Base-by-base conservation (phyloP, 1,284 basidiomycete species). In the Leucoagaricus sp. region DNA sequence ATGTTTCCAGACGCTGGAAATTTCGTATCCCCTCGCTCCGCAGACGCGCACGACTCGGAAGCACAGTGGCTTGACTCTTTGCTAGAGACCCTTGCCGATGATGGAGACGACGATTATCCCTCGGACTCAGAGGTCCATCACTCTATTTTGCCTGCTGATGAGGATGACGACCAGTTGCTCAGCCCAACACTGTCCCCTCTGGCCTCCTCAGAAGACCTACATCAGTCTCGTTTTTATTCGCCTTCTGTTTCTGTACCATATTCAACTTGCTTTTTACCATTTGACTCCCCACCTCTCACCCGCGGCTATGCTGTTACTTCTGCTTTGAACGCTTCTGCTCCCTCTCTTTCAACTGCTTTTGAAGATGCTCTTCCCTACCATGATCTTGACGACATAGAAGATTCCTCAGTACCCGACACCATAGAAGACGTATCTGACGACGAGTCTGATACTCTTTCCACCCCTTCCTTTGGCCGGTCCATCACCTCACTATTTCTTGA, bases 351-450 rank as follows among this genome's bases (percentile, higher is more conserved):
- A 23, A 63, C 72, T 21, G 70, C 76, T 59, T 82, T 80, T 72
- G 74, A 80, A 65, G 79, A 82, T 65, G 77, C 85, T 46, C 75
- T 87, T 49, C 82, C 86, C 53, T 87, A 85, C 63, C 79, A 76
- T 63, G 76, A 84, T 65, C 67, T 76, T 59, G 82, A 85, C 67
- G 84, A 87, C 70, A 66, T 82, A 63, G 86, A 87, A 65, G 84
- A 87, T 63, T 75, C 83, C 36, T 75, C 84, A 29, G 82, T 90
- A 41, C 88, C 87, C 50, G 89, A 91, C 65, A 85, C 87, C 49
- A 88, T 91, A 75, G 89, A 91, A 68, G 89, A 91, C 71, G 83
- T 80, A 47, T 91, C 89, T 45, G 89, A 91, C 72, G 89, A 91
- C 73, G 89, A 91, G 75, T 89, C 87, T 17, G 89, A 91, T 61